Percentiles rank a stretch among this genome's conserved stretches.
These are phyloP conservation scores for Podospora anserina DNA, from an alignment of 495 filamentous ascomycete genomes.

Conservation along the genomic window DNA sequence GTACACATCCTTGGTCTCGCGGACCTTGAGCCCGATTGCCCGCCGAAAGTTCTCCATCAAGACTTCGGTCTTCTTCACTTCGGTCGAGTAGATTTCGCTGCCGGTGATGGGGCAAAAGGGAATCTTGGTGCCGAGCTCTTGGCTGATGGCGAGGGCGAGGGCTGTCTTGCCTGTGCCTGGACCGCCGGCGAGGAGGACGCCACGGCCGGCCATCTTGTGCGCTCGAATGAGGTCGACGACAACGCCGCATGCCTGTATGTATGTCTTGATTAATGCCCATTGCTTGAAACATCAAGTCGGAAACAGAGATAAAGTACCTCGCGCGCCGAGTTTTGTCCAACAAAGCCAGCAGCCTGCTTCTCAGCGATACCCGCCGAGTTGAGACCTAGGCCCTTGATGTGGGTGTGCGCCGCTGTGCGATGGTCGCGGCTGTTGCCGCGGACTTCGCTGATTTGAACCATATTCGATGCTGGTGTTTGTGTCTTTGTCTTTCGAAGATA, in stretches of 20 bases:
- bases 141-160: slow-evolving; percentile 86
- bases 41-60: slow-evolving; percentile 98
- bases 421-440: slow-evolving; percentile 93
- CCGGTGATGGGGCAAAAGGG: slow-evolving; percentile 96
- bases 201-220: slow-evolving; percentile 95
- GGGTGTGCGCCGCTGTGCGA: slow-evolving; percentile 91
- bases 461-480: slow-evolving; percentile 28
- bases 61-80: slow-evolving; percentile 98
- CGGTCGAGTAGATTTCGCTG: slow-evolving; percentile 93
- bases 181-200: slow-evolving; percentile 83
- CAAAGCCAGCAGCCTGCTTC: slow-evolving; percentile 71
- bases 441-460: slow-evolving; percentile 95
- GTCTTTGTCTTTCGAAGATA: background rate
- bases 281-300: background rate
- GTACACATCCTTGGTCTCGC: slow-evolving; percentile 97
- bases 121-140: slow-evolving; percentile 94
- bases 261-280: background rate
- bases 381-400: slow-evolving; percentile 91
- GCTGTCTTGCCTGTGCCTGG: slow-evolving; percentile 97
- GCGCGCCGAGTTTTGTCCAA: slow-evolving; percentile 82
- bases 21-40: slow-evolving; percentile 91
- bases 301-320: slow-evolving; percentile 54
- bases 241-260: slow-evolving; percentile 72
- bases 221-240: slow-evolving; percentile 91
- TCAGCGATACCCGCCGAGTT: slow-evolving; percentile 79